phyloP scores from a whole-genome alignment of 2,329 filamentous ascomycete genomes.

The Aspergillus bombycis region DNA sequence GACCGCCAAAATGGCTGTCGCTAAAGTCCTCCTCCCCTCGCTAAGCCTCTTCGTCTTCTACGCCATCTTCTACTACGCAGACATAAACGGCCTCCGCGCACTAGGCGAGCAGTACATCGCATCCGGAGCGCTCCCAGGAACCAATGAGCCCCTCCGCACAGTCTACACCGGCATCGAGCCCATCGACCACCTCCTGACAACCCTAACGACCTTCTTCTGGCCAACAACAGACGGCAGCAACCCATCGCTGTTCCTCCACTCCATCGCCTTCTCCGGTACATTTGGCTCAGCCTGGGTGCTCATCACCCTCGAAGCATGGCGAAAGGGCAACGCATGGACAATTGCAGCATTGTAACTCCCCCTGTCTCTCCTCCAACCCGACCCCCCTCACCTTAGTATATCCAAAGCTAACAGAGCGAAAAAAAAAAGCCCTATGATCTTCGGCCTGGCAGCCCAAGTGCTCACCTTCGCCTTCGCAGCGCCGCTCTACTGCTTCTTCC shows the following conservation, averaged over 20 bases:
- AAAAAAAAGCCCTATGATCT: conserved; percentile 34
- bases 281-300: conserved; percentile 48
- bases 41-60: conserved; percentile 37
- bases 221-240: conserved; percentile 43
- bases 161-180: conserved; percentile 38
- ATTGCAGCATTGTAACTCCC: conserved; percentile 32
- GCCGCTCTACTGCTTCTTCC: conserved; percentile 48
- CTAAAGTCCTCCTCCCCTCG: conserved; percentile 32
- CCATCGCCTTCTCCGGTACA: conserved; percentile 44
- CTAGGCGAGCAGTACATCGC: conserved; percentile 24
- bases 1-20: conserved; percentile 17
- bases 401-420: conserved; percentile 1
- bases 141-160: conserved; percentile 32
- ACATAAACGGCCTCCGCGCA: conserved; percentile 34
- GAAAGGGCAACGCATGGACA: conserved; percentile 47
- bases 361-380: no score
- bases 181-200: conserved; percentile 35
- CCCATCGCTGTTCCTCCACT: conserved; percentile 39
- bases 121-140: conserved; percentile 30
- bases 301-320: conserved; percentile 49
- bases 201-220: conserved; percentile 45
- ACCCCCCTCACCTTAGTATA: neutral
- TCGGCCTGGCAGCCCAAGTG: conserved; percentile 48
- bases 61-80: conserved; percentile 37
- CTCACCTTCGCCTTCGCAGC: conserved; percentile 49